Evolutionary conservation across 2,329 filamentous ascomycete species (phyloP), one percentile per base, ranked within the genome.

Genomic region (Neofusicoccum laricinum): DNA sequence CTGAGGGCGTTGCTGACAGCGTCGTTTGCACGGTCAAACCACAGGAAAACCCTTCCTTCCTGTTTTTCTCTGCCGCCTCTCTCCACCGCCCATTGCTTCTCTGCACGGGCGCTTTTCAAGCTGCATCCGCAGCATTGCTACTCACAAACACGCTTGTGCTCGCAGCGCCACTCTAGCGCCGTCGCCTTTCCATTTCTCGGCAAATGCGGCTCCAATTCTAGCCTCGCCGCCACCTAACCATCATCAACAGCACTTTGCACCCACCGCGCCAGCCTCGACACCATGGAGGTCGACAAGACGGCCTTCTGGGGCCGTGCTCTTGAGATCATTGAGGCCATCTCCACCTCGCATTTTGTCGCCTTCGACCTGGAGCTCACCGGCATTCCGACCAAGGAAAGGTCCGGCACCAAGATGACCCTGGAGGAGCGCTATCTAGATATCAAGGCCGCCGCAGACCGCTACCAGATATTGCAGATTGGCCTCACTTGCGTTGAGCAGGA

Each of bases 361-460:
- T 79, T 90, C 65, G 88, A 90, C 70, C 79, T 90, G 12, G 88
- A 90, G 73, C 83, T 90, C 50, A 89, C 87, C 14, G 88, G 88
- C 2, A 87, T 90, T 21, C 79, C 81, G 2, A 74, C 77, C 34
- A 69, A 71, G 41, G 36, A 19, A 10, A 36, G 6, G 15, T 46
- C 38, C 41, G 36, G 43, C 46, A 78, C 79, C 40, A 81, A 80
- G 64, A 81, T 81, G 36, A 82, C 81, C 2, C 75, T 90, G 1
- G 84, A 90, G 68, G 77, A 87, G 48, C 82, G 85, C 63, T 90
- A 90, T 70, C 75, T 78, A 11, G 87, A 90, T 67, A 80, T 81
- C 64, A 88, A 85, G 71, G 76, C 76, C 32, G 86, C 85, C 2
- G 88, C 88, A 3, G 83, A 88, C 66, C 82, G 81, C 43, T 90